These are phyloP conservation scores for Geranomyces variabilis DNA, from an alignment of 192 early-diverging fungal species.

Conservation along the genomic window DNA sequence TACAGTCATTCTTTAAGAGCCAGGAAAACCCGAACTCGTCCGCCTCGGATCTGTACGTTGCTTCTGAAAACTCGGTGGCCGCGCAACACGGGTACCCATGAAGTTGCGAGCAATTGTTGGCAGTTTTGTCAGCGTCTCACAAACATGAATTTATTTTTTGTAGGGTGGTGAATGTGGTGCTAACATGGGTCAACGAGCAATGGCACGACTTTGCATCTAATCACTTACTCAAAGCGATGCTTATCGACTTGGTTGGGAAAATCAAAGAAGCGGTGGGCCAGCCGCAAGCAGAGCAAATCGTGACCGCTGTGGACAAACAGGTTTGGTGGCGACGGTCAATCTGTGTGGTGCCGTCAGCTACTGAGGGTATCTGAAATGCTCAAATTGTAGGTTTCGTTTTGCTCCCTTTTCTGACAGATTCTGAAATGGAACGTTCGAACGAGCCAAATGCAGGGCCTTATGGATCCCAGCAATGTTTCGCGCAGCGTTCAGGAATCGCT, in stretches of 20 bases:
- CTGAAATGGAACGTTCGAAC: not conserved
- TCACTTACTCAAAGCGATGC: not conserved
- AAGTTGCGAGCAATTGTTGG: too few relatives aligned
- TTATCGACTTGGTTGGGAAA: not conserved
- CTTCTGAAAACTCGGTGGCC: not conserved
- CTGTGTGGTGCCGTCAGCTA: too few relatives aligned
- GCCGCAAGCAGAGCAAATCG: not conserved
- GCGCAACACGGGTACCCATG: slow-evolving; percentile 5
- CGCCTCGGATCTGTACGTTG: not conserved
- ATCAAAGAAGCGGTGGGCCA: not conserved
- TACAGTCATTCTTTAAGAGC: not conserved
- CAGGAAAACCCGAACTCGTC: not conserved
- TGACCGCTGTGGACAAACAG: slow-evolving; percentile 9
- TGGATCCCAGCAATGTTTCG: slow-evolving; percentile 5
- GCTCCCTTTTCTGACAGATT: not conserved
- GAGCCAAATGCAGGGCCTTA: not conserved
- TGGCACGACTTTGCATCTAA: slow-evolving; percentile 16
- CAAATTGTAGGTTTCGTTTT: not conserved
- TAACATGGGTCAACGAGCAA: not conserved
- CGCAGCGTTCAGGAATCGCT: slow-evolving; percentile 12
- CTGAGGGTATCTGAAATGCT: not conserved
- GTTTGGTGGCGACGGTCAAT: not conserved
- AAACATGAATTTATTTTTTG: too few relatives aligned
- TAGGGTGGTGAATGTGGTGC: not conserved
- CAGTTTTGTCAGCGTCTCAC: too few relatives aligned